A percentile compares a stretch with the other conserved stretches of the same genome.
phyloP scores from a whole-genome alignment of 306 rosid genomes.

The Vicia villosa region DNA sequence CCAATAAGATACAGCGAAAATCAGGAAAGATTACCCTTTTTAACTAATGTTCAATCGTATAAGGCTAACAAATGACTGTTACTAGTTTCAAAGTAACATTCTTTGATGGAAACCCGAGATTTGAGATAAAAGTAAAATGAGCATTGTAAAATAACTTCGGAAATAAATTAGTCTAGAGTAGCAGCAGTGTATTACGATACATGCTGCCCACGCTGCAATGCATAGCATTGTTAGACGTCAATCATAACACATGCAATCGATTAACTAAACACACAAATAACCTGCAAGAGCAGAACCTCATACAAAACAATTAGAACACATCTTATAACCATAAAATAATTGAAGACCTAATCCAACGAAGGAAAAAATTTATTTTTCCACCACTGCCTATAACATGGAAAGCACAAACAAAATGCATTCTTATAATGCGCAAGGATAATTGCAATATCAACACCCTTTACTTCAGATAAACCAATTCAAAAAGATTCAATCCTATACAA shows the following conservation, averaged over 20 bases:
- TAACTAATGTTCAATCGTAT: conserved; percentile 6
- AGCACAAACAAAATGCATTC: conserved; percentile 1
- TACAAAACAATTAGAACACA: conserved; percentile 5
- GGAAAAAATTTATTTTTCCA: conserved; percentile 24
- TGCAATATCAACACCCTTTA: conserved; percentile 2
- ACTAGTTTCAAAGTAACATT: conserved; percentile 15
- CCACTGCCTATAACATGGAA: background rate
- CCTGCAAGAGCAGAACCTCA: conserved; percentile 5
- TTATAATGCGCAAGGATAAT: background rate
- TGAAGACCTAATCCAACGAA: conserved; percentile 10
- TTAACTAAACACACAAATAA: background rate
- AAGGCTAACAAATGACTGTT: conserved; percentile 9
- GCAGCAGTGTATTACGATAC: too few species aligned
- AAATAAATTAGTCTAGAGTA: too few species aligned
- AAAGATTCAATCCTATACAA: too few species aligned
- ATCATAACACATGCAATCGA: background rate
- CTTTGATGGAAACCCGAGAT: conserved; percentile 25
- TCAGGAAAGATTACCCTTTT: background rate
- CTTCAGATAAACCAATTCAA: conserved; percentile 1
- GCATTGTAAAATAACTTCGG: conserved; percentile 5
- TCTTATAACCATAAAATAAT: conserved; percentile 15
- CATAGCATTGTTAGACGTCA: too few species aligned
- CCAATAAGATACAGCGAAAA: conserved; percentile 8
- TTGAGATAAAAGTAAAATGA: conserved; percentile 2
- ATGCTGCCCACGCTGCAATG: too few species aligned